These are phyloP conservation scores for Pyrenula aspistea DNA, from an alignment of 495 filamentous ascomycete genomes.

Conservation along the genomic window DNA sequence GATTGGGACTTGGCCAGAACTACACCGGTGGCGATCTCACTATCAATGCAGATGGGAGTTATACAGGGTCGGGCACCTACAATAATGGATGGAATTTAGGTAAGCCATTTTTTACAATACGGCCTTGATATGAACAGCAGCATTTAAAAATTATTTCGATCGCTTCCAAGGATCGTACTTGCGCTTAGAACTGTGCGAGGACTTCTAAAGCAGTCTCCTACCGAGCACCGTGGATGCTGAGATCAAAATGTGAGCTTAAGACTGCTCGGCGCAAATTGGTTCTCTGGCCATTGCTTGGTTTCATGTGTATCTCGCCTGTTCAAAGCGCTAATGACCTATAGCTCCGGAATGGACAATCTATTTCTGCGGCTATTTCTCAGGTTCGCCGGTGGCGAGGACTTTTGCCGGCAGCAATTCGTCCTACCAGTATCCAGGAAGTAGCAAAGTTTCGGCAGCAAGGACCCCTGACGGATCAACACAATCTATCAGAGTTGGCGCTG, in stretches of 20 bases:
- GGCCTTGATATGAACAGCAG: too few relatives aligned
- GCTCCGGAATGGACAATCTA: slow-evolving; percentile 51
- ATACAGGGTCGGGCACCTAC: slow-evolving; percentile 53
- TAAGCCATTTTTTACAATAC: not conserved
- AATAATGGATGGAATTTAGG: slow-evolving; percentile 47
- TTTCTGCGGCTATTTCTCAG: slow-evolving; percentile 34
- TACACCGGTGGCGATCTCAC: slow-evolving; percentile 54
- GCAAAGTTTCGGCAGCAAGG: not conserved
- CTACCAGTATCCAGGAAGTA: not conserved
- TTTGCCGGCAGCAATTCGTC: slow-evolving; percentile 27
- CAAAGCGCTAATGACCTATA: slow-evolving; percentile 2
- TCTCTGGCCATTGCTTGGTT: too few relatives aligned
- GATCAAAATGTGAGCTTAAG: too few relatives aligned
- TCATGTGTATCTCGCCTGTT: too few relatives aligned
- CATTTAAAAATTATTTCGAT: too few relatives aligned
- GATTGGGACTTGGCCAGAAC: slow-evolving; percentile 46
- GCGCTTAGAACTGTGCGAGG: too few relatives aligned
- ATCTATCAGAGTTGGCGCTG: slow-evolving; percentile 14
- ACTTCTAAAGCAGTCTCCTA: too few relatives aligned
- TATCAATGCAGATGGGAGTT: slow-evolving; percentile 38
- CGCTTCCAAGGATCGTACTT: too few relatives aligned
- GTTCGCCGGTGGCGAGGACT: slow-evolving; percentile 21
- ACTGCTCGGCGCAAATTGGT: too few relatives aligned
- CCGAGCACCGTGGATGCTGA: too few relatives aligned
- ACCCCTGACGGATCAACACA: not conserved